Percentiles rank a stretch among this genome's conserved stretches.
Conservation (phyloP, 1,139 yeast species). For the Yamadazyma songkhlaensis region DNA sequence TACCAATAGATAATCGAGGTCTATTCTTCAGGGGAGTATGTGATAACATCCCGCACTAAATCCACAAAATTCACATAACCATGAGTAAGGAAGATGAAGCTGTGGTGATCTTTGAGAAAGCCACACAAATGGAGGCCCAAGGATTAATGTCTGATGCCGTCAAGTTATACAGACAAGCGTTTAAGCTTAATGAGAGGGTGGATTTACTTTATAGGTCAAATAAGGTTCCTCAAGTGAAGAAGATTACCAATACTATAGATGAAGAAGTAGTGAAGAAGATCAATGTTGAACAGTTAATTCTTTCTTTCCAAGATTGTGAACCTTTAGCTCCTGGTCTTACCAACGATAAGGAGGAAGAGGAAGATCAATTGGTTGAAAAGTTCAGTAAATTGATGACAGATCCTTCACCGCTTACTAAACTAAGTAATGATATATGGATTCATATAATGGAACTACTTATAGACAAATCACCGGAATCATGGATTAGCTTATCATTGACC, state of each 20-base stretch:
- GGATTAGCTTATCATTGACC: slow-evolving; percentile 62
- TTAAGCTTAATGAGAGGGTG: slow-evolving; percentile 62
- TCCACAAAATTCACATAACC: too few relatives aligned
- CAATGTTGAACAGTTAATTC: slow-evolving; percentile 33
- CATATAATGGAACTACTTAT: slow-evolving; percentile 55
- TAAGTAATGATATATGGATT: slow-evolving; percentile 66
- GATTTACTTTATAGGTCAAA: slow-evolving; percentile 63
- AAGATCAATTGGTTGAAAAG: slow-evolving; percentile 27
- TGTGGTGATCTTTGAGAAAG: slow-evolving; percentile 62
- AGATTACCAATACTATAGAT: slow-evolving; percentile 28
- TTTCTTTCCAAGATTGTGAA: slow-evolving; percentile 28
- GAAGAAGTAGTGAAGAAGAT: slow-evolving; percentile 34
- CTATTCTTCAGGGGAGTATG: too few relatives aligned
- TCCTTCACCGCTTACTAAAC: slow-evolving; percentile 52
- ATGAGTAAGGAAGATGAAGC: slow-evolving; percentile 31
- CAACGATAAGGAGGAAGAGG: not conserved
- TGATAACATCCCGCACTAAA: too few relatives aligned
- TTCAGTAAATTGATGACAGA: slow-evolving; percentile 24
- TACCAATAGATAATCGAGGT: too few relatives aligned
- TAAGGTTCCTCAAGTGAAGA: slow-evolving; percentile 35
- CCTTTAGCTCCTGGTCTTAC: slow-evolving; percentile 24
- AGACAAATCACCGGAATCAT: slow-evolving; percentile 53
- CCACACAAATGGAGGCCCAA: slow-evolving; percentile 65
- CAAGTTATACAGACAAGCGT: slow-evolving; percentile 67
- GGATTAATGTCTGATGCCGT: slow-evolving; percentile 85